A percentile compares a stretch with the other conserved stretches of the same genome.
phyloP scores from a whole-genome alignment of 108 stramenopile genomes.

The Pseudonitzschia delicatissima region DNA sequence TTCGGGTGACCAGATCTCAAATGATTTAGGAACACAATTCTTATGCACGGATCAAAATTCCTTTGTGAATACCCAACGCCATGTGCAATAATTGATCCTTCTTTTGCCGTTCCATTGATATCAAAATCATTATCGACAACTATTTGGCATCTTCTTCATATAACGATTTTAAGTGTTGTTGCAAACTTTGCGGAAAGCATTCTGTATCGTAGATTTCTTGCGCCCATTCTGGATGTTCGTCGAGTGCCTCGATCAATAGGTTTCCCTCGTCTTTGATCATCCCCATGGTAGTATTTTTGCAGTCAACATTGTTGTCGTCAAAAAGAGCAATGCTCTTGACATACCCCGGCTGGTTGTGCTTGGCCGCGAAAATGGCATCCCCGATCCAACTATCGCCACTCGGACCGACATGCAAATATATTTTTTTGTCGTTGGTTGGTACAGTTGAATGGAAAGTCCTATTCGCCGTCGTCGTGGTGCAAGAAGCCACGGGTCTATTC shows the following conservation, averaged over 20 bases:
- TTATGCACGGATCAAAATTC: no score
- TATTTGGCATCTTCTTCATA: background rate
- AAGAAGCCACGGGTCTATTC: no score
- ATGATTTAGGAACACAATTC: no score
- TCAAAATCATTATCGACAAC: no score
- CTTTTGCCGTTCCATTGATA: no score
- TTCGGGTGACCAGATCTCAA: no score
- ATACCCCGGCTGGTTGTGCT: conserved; percentile 61
- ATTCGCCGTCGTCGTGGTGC: background rate
- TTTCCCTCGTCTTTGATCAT: background rate
- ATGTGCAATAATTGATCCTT: no score
- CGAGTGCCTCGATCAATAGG: conserved; percentile 13
- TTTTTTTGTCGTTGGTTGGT: background rate
- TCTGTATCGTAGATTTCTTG: conserved; percentile 25
- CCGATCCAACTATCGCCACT: conserved; percentile 59
- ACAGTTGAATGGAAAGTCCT: background rate
- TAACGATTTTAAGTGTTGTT: background rate
- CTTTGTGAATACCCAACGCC: no score
- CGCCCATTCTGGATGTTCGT: conserved; percentile 16
- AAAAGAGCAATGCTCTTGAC: conserved; percentile 43
- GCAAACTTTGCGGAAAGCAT: conserved; percentile 12
- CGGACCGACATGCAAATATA: conserved; percentile 61
- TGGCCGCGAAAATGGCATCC: conserved; percentile 51
- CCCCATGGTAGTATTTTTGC: background rate
- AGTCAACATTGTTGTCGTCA: background rate